Evolutionary conservation across 305 asterid genomes (phyloP), one percentile per base, ranked within the genome.

Genomic region (Fraxinus sp.): DNA sequence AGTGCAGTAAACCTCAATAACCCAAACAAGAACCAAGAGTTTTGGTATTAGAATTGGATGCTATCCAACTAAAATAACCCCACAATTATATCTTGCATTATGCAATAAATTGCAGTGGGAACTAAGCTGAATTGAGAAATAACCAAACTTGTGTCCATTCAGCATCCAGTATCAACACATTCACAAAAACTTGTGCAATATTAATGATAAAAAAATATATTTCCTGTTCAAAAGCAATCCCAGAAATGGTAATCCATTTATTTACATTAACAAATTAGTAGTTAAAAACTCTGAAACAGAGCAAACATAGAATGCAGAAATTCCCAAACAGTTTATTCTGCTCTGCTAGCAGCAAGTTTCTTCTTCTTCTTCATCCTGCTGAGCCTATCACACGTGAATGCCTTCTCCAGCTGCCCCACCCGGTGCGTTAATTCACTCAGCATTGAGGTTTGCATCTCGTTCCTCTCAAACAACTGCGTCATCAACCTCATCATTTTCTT

Each of bases 361-460:
- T 49, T 13, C 59, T 49, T 85, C 88, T 83, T 88, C 86, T 82
- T 87, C 86, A 70, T 89, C 85, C 77, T 87, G 86, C 84, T 88
- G 77, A 85, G 46, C 66, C 72, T 83, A 46, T 91, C 94, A 37
- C 93, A 89, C 66, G 88, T 11, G 37, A 87, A 80, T 33, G 93
- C 92, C 84, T 87, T 90, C 92, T 94, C 98, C 89, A 94, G 76
- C 82, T 88, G 78, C 84, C 88, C 95, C 59, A 95, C 93, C n/a
- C 94, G 83, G 11, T 88, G 85, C 0, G 88, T 79, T 24, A 94
- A 75, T 0, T 86, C 84, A 28, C 83, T 88, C 32, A 94, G 79
- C 92, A 86, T 88, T 57, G 37, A 83, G 14, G 84, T 85, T 86
- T 95, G 98, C 78, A 9, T 66, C 83, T 91, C 94, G 14, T 83